phyloP scores from a whole-genome alignment of 2,329 filamentous ascomycete genomes.

The Penicillium paneum region DNA sequence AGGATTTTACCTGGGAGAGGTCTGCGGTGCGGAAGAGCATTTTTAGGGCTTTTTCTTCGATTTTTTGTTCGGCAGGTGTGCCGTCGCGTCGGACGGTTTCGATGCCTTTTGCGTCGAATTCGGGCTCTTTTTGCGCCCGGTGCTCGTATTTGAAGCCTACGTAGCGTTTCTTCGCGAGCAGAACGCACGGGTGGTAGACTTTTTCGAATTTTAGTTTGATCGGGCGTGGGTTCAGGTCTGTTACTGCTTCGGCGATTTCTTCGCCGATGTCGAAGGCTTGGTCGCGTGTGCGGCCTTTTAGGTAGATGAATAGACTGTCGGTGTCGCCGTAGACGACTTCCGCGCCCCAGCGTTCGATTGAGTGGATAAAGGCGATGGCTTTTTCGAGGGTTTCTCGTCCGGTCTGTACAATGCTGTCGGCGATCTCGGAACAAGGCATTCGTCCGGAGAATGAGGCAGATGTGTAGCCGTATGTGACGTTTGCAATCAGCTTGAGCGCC shows the following conservation, averaged over 20 bases:
- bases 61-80: constrained; percentile 92
- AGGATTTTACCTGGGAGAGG: constrained; percentile 79
- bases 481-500: constrained; percentile 93
- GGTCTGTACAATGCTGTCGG: constrained; percentile 96
- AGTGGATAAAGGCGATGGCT: constrained; percentile 88
- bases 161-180: constrained; percentile 95
- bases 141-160: constrained; percentile 96
- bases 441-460: constrained; percentile 94
- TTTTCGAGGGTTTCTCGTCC: constrained; percentile 92
- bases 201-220: constrained; percentile 98
- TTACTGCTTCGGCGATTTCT: constrained; percentile 85
- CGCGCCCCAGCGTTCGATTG: constrained; percentile 79
- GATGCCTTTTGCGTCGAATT: constrained; percentile 97
- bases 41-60: constrained; percentile 87
- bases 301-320: constrained; percentile 86
- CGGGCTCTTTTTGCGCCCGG: constrained; percentile 69
- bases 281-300: constrained; percentile 80
- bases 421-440: constrained; percentile 97
- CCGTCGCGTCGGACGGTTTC: constrained; percentile 95
- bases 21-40: constrained; percentile 87
- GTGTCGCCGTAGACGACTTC: constrained; percentile 99
- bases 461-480: constrained; percentile 97
- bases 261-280: constrained; percentile 90
- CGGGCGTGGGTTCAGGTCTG: constrained; percentile 82
- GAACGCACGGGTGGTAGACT: constrained; percentile 90